Evolutionary conservation across 129 eudicot species (phyloP).

Genomic region (Oenanthe sinensis): DNA sequence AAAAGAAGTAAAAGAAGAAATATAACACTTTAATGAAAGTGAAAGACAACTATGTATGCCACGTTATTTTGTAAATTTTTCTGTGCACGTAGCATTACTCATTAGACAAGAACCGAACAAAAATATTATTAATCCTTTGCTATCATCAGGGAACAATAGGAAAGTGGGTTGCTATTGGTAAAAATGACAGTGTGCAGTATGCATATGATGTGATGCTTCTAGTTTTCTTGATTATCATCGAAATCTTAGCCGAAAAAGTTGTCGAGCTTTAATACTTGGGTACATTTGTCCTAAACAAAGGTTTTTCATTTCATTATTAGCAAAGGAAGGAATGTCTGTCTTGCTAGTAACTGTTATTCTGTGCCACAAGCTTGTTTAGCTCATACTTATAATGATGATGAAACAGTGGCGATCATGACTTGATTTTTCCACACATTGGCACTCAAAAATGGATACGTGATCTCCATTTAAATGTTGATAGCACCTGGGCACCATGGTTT

Average conservation of each 20-base stretch:
- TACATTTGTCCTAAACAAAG: not conserved
- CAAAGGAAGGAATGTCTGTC: not conserved
- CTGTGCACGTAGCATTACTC: too few species aligned
- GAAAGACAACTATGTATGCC: too few species aligned
- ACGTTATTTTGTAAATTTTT: too few species aligned
- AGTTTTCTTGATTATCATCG: not conserved
- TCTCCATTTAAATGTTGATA: constrained; percentile 4
- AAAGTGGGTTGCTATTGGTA: not conserved
- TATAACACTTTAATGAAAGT: too few species aligned
- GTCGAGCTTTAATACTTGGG: not conserved
- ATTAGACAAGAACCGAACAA: too few species aligned
- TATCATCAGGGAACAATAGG: constrained; percentile 5
- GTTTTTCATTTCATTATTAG: not conserved
- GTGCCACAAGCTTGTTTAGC: not conserved
- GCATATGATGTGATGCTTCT: not conserved
- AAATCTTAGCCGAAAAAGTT: not conserved
- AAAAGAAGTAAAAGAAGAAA: too few species aligned
- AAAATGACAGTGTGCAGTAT: not conserved
- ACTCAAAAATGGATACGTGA: constrained; percentile 22
- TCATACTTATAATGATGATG: not conserved
- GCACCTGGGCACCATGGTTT: constrained; percentile 33
- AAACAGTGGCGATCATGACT: constrained; percentile 44
- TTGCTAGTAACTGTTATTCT: not conserved
- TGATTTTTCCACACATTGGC: constrained; percentile 15
- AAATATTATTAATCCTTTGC: not conserved